Evolutionary conservation across 345 rosid genomes (phyloP).

Genomic region (Euclidium syriacum): DNA sequence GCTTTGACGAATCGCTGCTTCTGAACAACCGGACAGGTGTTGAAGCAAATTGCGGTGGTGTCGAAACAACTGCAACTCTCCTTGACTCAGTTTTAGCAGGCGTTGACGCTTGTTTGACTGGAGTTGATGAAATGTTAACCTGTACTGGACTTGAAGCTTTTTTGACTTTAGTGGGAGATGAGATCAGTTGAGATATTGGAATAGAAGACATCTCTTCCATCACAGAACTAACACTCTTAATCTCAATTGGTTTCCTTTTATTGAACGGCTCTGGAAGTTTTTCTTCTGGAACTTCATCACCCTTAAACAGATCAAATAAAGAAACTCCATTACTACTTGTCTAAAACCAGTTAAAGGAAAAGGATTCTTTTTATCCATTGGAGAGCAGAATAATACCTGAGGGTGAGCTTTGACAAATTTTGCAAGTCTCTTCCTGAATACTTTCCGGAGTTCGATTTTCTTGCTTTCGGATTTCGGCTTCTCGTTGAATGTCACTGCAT

Average conservation of each 20-base stretch:
- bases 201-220: constrained; percentile 21
- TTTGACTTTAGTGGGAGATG: constrained; percentile 12
- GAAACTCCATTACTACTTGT: neutral
- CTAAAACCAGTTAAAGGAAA: neutral
- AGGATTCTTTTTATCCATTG: no score
- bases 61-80: constrained; percentile 30
- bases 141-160: neutral
- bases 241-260: constrained; percentile 22
- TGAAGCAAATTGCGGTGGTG: constrained; percentile 60
- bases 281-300: constrained; percentile 71
- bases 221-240: neutral
- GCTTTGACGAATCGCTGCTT: constrained; percentile 42
- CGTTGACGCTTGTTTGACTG: constrained; percentile 28
- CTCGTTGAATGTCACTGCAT: constrained; percentile 39
- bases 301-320: constrained; percentile 45
- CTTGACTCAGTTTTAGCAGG: constrained; percentile 23
- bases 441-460: constrained; percentile 46
- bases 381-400: constrained; percentile 40
- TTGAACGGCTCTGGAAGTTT: constrained; percentile 69
- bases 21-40: constrained; percentile 50
- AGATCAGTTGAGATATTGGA: neutral
- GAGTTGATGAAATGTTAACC: neutral
- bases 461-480: constrained; percentile 36
- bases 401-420: constrained; percentile 59
- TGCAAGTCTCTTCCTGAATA: constrained; percentile 53